Evolutionary conservation across 2,329 filamentous ascomycete genomes (phyloP).

Genomic region (Mycosphaerella arachidis): DNA sequence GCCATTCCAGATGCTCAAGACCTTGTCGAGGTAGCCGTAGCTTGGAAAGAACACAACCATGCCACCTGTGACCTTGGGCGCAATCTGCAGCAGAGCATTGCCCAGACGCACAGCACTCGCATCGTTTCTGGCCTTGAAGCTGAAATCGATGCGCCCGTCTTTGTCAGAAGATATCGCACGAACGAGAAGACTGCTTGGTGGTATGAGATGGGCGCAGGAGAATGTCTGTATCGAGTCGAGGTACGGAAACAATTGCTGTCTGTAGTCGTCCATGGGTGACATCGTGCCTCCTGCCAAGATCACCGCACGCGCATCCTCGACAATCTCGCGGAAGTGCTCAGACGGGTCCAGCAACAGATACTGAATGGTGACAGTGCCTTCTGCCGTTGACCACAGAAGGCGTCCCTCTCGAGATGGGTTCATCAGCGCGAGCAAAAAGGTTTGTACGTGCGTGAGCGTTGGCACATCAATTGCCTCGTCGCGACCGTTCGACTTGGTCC

Average conservation of each 20-base stretch:
- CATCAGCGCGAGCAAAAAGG: slow-evolving; percentile 74
- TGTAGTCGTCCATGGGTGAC: slow-evolving; percentile 94
- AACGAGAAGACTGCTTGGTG: slow-evolving; percentile 72
- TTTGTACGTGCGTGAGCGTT: slow-evolving; percentile 59
- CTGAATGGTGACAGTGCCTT: slow-evolving; percentile 59
- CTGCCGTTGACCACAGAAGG: slow-evolving; percentile 52
- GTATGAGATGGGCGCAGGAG: slow-evolving; percentile 93
- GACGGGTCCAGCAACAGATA: slow-evolving; percentile 91
- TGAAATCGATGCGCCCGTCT: slow-evolving; percentile 71
- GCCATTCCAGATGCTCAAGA: slow-evolving; percentile 46
- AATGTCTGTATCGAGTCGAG: slow-evolving; percentile 67
- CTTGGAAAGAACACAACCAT: slow-evolving; percentile 94
- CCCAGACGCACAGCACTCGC: slow-evolving; percentile 68
- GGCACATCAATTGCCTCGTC: slow-evolving; percentile 34
- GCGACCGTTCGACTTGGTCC: not conserved
- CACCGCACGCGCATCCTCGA: slow-evolving; percentile 77
- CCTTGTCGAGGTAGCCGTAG: slow-evolving; percentile 80
- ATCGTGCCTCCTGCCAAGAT: slow-evolving; percentile 94
- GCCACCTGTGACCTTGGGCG: slow-evolving; percentile 74
- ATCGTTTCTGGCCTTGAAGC: slow-evolving; percentile 69
- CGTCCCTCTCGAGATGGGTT: slow-evolving; percentile 70
- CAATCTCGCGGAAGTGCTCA: slow-evolving; percentile 83
- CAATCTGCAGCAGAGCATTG: slow-evolving; percentile 65
- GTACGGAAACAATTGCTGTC: slow-evolving; percentile 76
- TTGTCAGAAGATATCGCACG: slow-evolving; percentile 58